These are phyloP conservation scores for Dipodascus albidus DNA, from an alignment of 805 yeast genomes.

Conservation along the genomic window DNA sequence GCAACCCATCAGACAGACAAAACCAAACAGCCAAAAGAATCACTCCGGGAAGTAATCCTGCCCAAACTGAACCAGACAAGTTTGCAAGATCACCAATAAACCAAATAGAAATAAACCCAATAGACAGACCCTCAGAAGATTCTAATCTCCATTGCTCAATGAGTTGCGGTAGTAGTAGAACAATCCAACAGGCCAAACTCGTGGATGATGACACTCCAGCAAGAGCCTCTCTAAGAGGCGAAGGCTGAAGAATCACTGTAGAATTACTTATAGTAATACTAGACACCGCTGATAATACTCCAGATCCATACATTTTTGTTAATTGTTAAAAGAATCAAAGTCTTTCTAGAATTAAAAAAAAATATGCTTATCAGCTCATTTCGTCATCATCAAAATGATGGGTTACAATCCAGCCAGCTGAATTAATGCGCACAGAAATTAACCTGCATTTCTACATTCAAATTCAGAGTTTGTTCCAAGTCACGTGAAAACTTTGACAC, in stretches of 20 bases:
- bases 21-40: conserved; percentile 66
- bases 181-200: conserved; percentile 70
- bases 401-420: no score
- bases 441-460: no score
- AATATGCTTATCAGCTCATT: no score
- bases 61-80: conserved; percentile 59
- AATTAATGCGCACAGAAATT: no score
- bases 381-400: no score
- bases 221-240: conserved; percentile 31
- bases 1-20: conserved; percentile 53
- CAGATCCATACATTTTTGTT: neutral
- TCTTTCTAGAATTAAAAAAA: neutral
- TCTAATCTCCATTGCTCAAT: conserved; percentile 72
- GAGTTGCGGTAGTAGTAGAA: conserved; percentile 62
- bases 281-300: no score
- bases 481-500: no score
- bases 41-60: conserved; percentile 57
- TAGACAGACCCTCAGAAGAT: conserved; percentile 62
- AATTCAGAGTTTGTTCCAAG: no score
- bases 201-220: conserved; percentile 63
- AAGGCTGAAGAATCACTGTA: conserved; percentile 5
- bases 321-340: neutral
- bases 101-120: conserved; percentile 59
- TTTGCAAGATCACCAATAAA: conserved; percentile 61
- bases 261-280: neutral